Evolutionary conservation across 306 rosid genomes (phyloP).

Genomic region (Echinosophora koreensis): DNA sequence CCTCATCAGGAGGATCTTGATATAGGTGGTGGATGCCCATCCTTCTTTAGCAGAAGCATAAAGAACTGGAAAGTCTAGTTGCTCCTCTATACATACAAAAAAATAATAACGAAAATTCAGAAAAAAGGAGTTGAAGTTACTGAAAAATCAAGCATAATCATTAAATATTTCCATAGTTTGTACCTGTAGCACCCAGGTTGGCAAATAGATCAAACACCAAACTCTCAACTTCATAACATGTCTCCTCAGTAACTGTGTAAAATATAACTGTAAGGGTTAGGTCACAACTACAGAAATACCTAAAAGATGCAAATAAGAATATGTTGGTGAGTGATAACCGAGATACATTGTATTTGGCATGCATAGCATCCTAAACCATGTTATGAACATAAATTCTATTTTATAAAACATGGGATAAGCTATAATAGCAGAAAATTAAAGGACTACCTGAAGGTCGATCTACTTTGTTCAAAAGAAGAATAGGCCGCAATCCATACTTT

Average conservation of each 20-base stretch:
- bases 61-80: conserved; percentile 96
- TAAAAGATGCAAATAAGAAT: conserved; percentile 6
- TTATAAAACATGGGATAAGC: not conserved
- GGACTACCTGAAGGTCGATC: conserved; percentile 87
- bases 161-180: conserved; percentile 13
- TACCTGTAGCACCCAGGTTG: conserved; percentile 97
- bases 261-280: conserved; percentile 43
- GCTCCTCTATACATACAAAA: conserved; percentile 77
- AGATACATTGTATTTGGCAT: conserved; percentile 22
- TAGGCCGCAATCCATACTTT: conserved; percentile 87
- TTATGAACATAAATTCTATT: conserved; percentile 21
- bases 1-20: too few species aligned
- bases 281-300: conserved; percentile 11
- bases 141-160: conserved; percentile 46
- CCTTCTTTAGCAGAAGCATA: conserved; percentile 65
- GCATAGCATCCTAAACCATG: conserved; percentile 18
- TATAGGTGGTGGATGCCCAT: too few species aligned
- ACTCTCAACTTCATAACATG: conserved; percentile 92
- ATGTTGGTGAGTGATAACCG: not conserved
- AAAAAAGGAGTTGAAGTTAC: conserved; percentile 40
- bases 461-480: conserved; percentile 97
- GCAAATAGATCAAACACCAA: conserved; percentile 95
- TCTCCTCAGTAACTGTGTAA: conserved; percentile 85
- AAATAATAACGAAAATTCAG: conserved; percentile 34
- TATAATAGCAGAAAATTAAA: conserved; percentile 18